Evolutionary conservation across 306 rosid genomes (phyloP).

Genomic region (Notholithocarpus densiflorus): DNA sequence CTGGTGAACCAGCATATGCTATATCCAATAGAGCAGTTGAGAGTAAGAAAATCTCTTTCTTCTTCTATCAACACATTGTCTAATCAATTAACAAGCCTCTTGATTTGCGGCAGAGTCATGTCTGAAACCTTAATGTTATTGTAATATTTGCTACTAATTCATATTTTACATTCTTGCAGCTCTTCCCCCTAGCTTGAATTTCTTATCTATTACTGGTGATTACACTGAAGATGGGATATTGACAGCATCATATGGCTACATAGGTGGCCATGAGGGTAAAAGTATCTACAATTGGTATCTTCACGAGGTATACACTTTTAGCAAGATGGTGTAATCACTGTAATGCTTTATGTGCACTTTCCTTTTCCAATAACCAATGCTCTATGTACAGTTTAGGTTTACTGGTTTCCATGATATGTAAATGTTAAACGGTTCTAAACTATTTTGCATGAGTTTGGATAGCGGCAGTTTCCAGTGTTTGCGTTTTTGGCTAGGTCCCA

Average conservation of each 20-base stretch:
- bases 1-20: slow-evolving; percentile 76
- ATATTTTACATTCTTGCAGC: slow-evolving; percentile 51
- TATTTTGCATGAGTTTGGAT: no score
- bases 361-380: not conserved
- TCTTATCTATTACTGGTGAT: slow-evolving; percentile 92
- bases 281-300: slow-evolving; percentile 86
- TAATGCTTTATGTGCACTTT: not conserved
- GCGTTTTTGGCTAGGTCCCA: no score
- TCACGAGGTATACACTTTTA: slow-evolving; percentile 64
- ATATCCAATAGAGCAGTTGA: slow-evolving; percentile 80
- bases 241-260: slow-evolving; percentile 97
- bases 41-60: slow-evolving; percentile 51
- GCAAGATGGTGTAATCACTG: not conserved
- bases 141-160: slow-evolving; percentile 4
- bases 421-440: not conserved
- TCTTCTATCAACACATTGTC: not conserved
- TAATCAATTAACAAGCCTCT: not conserved
- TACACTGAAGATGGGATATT: slow-evolving; percentile 77
- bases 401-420: not conserved
- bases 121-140: not conserved
- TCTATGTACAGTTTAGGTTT: not conserved
- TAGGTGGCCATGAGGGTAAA: slow-evolving; percentile 98
- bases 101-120: not conserved
- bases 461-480: no score
- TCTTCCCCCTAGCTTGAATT: slow-evolving; percentile 97